A percentile compares a stretch with the other conserved stretches of the same genome.
Evolutionary conservation across 2,329 filamentous ascomycete species (phyloP).

Genomic region (Fusarium torreyae): DNA sequence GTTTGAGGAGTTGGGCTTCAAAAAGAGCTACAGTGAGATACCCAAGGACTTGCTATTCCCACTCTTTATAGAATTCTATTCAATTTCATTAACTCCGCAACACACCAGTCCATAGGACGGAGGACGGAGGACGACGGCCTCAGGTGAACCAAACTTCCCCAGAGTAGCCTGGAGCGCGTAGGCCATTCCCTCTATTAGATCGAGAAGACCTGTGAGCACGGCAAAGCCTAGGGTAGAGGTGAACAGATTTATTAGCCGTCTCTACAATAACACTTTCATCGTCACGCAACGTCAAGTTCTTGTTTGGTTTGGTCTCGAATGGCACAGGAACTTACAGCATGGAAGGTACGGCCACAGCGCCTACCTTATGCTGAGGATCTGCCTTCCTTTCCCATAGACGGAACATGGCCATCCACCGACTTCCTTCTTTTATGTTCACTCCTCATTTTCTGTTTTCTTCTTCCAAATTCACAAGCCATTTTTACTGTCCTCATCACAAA

Average conservation of each 20-base stretch:
- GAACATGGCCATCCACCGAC: background rate
- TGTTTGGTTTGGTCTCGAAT: background rate
- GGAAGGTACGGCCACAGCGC: slow-evolving; percentile 4
- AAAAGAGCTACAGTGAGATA: slow-evolving; percentile 33
- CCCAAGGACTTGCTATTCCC: slow-evolving; percentile 24
- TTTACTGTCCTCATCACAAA: background rate
- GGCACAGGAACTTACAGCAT: background rate
- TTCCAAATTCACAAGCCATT: background rate
- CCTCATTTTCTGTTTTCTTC: background rate
- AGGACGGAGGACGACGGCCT: too few species aligned
- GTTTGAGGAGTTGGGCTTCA: slow-evolving; percentile 23
- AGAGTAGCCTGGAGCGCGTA: too few species aligned
- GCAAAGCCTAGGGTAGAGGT: too few species aligned
- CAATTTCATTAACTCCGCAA: background rate
- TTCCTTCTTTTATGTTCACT: background rate
- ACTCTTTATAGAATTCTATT: slow-evolving; percentile 2
- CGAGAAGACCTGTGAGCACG: too few species aligned
- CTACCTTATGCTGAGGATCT: slow-evolving; percentile 5
- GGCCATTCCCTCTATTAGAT: too few species aligned
- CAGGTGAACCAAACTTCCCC: too few species aligned
- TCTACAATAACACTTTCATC: too few species aligned
- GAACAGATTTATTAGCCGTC: too few species aligned
- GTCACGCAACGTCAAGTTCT: too few species aligned
- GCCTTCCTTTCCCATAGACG: slow-evolving; percentile 1
- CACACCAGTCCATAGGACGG: too few species aligned